Evolutionary conservation across 148 eudicot species (phyloP).

Genomic region (Rhododendron molle): DNA sequence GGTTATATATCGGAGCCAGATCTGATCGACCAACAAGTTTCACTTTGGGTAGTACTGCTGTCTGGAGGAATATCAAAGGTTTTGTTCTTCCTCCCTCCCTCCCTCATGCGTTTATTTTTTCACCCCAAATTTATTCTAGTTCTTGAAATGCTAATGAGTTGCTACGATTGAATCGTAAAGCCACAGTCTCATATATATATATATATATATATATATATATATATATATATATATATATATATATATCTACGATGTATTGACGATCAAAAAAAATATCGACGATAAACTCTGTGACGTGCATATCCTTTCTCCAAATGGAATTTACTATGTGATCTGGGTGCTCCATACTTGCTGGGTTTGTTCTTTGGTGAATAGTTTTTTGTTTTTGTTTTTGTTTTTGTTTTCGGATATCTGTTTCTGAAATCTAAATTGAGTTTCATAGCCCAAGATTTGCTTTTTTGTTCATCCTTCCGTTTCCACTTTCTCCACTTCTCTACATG

Average conservation of each 20-base stretch:
- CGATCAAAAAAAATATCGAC: too few species aligned
- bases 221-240: too few species aligned
- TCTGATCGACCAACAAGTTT: slow-evolving; percentile 7
- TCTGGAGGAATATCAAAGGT: slow-evolving; percentile 8
- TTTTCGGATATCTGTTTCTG: neutral
- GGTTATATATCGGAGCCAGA: slow-evolving; percentile 6
- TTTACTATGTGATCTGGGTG: neutral
- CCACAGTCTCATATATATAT: too few species aligned
- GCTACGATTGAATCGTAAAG: neutral
- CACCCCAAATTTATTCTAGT: neutral
- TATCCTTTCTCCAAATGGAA: neutral
- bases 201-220: too few species aligned
- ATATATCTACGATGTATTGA: too few species aligned
- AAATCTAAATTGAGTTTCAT: neutral
- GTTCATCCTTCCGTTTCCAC: neutral
- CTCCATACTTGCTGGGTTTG: neutral
- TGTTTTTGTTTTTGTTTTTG: too few species aligned
- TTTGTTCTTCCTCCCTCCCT: slow-evolving; percentile 5
- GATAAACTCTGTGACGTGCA: neutral
- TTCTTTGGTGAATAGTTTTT: neutral
- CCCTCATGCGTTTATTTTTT: slow-evolving; percentile 5
- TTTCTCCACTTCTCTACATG: neutral
- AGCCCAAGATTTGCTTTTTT: neutral
- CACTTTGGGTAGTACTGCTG: slow-evolving; percentile 1
- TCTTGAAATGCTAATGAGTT: too few species aligned